Evolutionary conservation across 1,139 yeast genomes (phyloP).

Genomic region (Hyphopichia fennica): DNA sequence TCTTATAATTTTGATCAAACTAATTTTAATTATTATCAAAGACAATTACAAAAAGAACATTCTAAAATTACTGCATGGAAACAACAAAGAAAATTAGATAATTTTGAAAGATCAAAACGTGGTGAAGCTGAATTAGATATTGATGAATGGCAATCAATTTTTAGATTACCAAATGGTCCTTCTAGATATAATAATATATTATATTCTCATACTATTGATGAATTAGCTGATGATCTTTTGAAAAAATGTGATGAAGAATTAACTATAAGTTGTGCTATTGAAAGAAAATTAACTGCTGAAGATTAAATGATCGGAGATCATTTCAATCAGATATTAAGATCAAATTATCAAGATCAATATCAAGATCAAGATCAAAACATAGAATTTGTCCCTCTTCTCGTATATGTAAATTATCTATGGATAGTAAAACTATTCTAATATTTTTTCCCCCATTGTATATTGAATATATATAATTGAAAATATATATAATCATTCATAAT

Average conservation of each 20-base stretch:
- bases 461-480: too few relatives aligned
- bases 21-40: constrained; percentile 80
- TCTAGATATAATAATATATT: constrained; percentile 74
- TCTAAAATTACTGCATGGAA: constrained; percentile 75
- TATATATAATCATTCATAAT: too few relatives aligned
- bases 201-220: constrained; percentile 67
- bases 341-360: too few relatives aligned
- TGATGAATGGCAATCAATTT: constrained; percentile 65
- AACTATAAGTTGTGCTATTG: constrained; percentile 60
- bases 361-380: too few relatives aligned
- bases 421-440: too few relatives aligned
- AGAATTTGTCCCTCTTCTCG: too few relatives aligned
- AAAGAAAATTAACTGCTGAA: constrained; percentile 40
- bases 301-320: constrained; percentile 2
- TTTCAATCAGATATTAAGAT: neutral
- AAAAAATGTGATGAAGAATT: constrained; percentile 65
- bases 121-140: constrained; percentile 61
- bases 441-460: too few relatives aligned
- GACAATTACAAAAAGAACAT: constrained; percentile 71
- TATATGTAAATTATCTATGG: too few relatives aligned
- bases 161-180: constrained; percentile 74
- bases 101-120: constrained; percentile 55
- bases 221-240: constrained; percentile 64
- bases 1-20: constrained; percentile 79
- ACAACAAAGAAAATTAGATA: constrained; percentile 68